These are phyloP conservation scores for thale cress (Arabidopsis thaliana) DNA, from an alignment of 345 rosid species.

Conservation along the genomic window TAIR10.1 NC_003074.8:21309001-21309500, in stretches of 20 bases:
- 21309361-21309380: constrained; percentile 40
- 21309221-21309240: constrained; percentile 28
- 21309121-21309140: constrained; percentile 71
- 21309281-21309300: constrained; percentile 32
- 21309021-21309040: constrained; percentile 55
- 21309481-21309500: constrained; percentile 23
- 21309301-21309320: constrained; percentile 44
- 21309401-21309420: constrained; percentile 14
- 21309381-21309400: constrained; percentile 43
- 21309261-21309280: constrained; percentile 27
- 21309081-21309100: constrained; percentile 19
- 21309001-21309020: constrained; percentile 54
- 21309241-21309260: constrained; percentile 38
- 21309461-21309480: constrained; percentile 23
- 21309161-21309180: constrained; percentile 61
- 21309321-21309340: constrained; percentile 39
- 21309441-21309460: constrained; percentile 34
- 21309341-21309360: constrained; percentile 31
- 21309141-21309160: constrained; percentile 93
- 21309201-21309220: constrained; percentile 10
- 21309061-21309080: neutral
- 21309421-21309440: constrained; percentile 19
- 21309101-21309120: constrained; percentile 74
- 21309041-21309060: neutral
- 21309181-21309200: constrained; percentile 44